Evolutionary conservation across 208 protist genomes (phyloP).

Genomic region (Trypanosoma brucei): DNA sequence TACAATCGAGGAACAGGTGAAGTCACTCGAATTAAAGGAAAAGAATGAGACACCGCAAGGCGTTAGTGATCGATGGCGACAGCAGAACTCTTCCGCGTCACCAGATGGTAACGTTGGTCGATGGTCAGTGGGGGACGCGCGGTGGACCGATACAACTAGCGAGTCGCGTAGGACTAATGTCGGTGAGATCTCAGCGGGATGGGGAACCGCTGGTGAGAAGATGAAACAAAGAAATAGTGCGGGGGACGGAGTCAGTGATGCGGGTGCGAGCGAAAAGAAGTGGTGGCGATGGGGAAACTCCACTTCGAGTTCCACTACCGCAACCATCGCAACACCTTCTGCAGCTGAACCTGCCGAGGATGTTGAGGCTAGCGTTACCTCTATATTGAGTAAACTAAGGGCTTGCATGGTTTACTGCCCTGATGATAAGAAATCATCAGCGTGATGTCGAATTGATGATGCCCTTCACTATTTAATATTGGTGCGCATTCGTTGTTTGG

Average conservation of each 20-base stretch:
- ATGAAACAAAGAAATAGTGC: neutral
- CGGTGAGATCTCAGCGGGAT: conserved; percentile 3
- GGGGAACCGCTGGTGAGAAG: neutral
- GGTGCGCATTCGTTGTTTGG: no score
- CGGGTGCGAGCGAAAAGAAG: neutral
- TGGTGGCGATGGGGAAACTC: conserved; percentile 4
- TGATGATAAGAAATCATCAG: conserved; percentile 40
- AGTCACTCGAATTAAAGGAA: conserved; percentile 10
- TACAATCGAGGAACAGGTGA: conserved; percentile 48
- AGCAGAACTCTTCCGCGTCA: conserved; percentile 2
- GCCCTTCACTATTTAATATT: no score
- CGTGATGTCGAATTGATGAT: neutral
- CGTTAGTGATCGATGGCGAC: conserved; percentile 9
- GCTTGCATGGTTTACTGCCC: conserved; percentile 83
- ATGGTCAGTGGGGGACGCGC: neutral
- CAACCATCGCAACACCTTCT: neutral
- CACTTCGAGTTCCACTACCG: neutral
- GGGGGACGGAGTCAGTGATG: neutral
- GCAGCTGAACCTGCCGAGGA: conserved; percentile 23
- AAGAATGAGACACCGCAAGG: conserved; percentile 9
- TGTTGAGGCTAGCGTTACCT: conserved; percentile 52
- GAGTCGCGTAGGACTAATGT: neutral
- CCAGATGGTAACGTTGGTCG: neutral
- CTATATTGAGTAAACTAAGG: conserved; percentile 53
- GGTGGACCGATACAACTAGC: neutral